Evolutionary conservation across 2,329 filamentous ascomycete species (phyloP).

Genomic region (Akanthomyces dipterigenus): DNA sequence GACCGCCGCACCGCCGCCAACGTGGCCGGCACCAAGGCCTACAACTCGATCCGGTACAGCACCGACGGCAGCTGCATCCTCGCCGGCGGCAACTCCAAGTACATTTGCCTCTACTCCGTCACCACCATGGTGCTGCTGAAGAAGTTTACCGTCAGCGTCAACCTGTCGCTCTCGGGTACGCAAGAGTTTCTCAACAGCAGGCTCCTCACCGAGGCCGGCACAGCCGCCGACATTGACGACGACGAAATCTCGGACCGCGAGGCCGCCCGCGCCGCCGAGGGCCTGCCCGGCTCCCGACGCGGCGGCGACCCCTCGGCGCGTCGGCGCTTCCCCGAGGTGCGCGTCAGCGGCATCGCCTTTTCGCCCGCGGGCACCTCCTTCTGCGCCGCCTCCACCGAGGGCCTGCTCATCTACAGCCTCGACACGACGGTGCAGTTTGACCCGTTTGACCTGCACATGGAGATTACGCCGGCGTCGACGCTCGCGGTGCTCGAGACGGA

Average conservation of each 20-base stretch:
- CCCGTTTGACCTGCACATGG: constrained; percentile 91
- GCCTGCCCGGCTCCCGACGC: constrained; percentile 78
- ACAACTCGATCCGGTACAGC: constrained; percentile 82
- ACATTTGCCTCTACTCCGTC: constrained; percentile 96
- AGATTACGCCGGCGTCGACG: constrained; percentile 82
- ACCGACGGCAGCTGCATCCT: constrained; percentile 86
- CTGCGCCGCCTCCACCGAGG: constrained; percentile 92
- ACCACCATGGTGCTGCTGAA: constrained; percentile 85
- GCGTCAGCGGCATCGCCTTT: constrained; percentile 79
- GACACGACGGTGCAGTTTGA: constrained; percentile 83
- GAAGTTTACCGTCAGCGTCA: constrained; percentile 92
- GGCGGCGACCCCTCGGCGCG: constrained; percentile 75
- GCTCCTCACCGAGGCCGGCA: constrained; percentile 83
- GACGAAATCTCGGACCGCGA: constrained; percentile 85
- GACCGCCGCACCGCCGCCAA: constrained; percentile 91
- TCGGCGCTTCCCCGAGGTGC: constrained; percentile 71
- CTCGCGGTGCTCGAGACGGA: constrained; percentile 60
- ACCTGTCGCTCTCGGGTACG: constrained; percentile 90
- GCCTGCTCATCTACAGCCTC: constrained; percentile 85
- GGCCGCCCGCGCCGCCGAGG: constrained; percentile 65
- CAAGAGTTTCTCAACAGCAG: constrained; percentile 96
- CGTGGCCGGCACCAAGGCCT: constrained; percentile 81
- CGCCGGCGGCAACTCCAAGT: constrained; percentile 94
- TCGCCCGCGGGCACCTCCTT: constrained; percentile 84
- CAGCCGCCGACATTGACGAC: constrained; percentile 76